Base-by-base conservation (phyloP, 257 asterid genomes). In the Nyctanthes arbortristis region DNA sequence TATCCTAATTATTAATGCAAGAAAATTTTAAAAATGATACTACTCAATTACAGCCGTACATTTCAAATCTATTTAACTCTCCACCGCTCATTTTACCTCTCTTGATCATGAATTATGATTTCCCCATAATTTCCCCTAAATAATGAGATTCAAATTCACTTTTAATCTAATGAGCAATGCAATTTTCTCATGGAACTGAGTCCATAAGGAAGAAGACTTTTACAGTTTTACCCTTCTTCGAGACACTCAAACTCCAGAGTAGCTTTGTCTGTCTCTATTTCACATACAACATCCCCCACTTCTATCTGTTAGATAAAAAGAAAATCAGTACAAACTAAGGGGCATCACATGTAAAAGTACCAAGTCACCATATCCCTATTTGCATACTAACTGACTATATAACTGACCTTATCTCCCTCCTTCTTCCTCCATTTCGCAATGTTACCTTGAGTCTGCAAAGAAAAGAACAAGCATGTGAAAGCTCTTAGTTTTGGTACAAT, bases 201-300 rank as follows among this genome's bases (percentile, higher is more conserved):
- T 35, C 61, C 36, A 34, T 16, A 37, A 39, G 67, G 37, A 49
- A 77, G 25, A 66, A 78, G 68, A 66, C 32, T 73, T 61, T 32
- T 30, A 66, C 60, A 40, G 64, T 60, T n/a, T 57, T 86, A 93
- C 97, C 97, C 96, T 78, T 93, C 97, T 77, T 93, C 99, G 49
- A 89, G 96, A 77, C 91, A 68, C 79, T 93, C 99, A 81, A 84
- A 87, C 79, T 93, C 99, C 69, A 93, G 83, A 10, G 99, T 93
- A 69, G 99, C 97, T 81, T 93, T 93, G 82, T 93, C 97, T 22
- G 99, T 93, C 84, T 93, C 99, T 58, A 93, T 93, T 76, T 86
- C 96, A 61, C 99, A 93, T 63, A 93, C 75, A 71, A 91, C 88
- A 77, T 91, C 99, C 70, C 99, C 96, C 78, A 80, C 95, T 78